Conservation (phyloP, 2,329 filamentous ascomycete genomes). For the Sporothrix sp. region DNA sequence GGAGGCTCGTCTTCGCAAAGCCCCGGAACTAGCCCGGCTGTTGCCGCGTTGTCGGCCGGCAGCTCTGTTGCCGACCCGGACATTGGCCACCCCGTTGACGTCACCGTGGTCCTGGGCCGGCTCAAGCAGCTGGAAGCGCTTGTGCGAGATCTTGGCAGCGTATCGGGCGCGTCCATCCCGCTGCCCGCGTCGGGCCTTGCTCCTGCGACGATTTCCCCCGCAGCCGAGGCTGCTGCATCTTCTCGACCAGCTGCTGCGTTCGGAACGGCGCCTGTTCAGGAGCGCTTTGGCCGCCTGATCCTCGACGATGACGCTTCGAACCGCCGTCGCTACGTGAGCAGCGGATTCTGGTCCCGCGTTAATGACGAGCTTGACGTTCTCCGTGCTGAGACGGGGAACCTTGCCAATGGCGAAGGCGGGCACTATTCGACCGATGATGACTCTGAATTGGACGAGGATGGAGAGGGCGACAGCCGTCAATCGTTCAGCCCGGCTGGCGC, state of each 20-base stretch:
- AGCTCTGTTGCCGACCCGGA: neutral
- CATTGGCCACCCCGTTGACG: constrained; percentile 21
- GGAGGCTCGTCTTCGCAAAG: neutral
- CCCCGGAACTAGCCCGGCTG: neutral
- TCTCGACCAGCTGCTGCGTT: neutral
- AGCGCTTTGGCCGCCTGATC: constrained; percentile 39
- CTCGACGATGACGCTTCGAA: constrained; percentile 31
- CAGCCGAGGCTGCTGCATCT: neutral
- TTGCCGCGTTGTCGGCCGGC: neutral
- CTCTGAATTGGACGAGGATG: constrained; percentile 19
- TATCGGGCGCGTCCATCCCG: constrained; percentile 15
- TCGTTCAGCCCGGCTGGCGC: neutral
- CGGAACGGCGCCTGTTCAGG: constrained; percentile 23
- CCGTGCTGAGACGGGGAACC: constrained; percentile 30
- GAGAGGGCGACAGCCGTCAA: constrained; percentile 16
- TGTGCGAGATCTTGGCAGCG: constrained; percentile 39
- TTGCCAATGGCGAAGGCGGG: constrained; percentile 19
- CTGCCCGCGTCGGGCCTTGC: constrained; percentile 19
- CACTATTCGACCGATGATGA: constrained; percentile 32
- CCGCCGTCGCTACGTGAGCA: constrained; percentile 39
- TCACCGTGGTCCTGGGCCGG: constrained; percentile 37
- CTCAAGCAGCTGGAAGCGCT: constrained; percentile 40
- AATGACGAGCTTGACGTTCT: constrained; percentile 43
- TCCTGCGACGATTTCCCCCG: neutral
- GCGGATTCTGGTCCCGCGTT: constrained; percentile 46